These are phyloP conservation scores for Spencermartinsiella ligniputridi DNA, from an alignment of 1,139 yeast genomes.

Conservation along the genomic window DNA sequence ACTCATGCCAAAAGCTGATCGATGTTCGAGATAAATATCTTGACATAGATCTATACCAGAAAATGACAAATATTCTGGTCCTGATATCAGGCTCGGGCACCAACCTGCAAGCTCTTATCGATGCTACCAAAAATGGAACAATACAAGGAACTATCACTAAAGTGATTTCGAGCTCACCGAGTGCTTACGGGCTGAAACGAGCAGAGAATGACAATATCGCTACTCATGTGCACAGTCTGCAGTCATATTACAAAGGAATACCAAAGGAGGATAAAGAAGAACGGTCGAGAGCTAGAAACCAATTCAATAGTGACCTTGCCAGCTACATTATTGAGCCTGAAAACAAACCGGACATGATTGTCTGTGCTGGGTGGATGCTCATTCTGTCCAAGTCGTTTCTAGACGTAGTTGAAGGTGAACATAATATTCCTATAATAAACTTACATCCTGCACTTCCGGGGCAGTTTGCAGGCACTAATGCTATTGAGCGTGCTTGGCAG, in stretches of 20 bases:
- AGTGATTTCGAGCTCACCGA: slow-evolving; percentile 78
- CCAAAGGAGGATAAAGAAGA: slow-evolving; percentile 58
- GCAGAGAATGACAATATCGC: slow-evolving; percentile 68
- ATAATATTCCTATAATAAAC: slow-evolving; percentile 72
- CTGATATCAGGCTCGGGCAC: slow-evolving; percentile 94
- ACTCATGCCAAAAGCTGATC: too few species aligned
- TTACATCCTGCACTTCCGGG: slow-evolving; percentile 97
- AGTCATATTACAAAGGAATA: slow-evolving; percentile 67
- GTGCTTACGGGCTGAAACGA: slow-evolving; percentile 79
- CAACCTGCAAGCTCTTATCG: slow-evolving; percentile 87
- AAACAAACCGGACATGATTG: slow-evolving; percentile 70
- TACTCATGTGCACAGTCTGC: slow-evolving; percentile 64
- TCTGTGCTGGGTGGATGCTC: slow-evolving; percentile 98
- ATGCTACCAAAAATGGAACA: slow-evolving; percentile 49
- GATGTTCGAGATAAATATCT: too few species aligned
- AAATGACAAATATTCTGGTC: slow-evolving; percentile 50
- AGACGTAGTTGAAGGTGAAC: slow-evolving; percentile 53
- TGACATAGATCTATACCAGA: too few species aligned
- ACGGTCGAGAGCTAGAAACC: slow-evolving; percentile 58
- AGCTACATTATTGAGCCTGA: slow-evolving; percentile 46
- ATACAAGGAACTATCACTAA: slow-evolving; percentile 56
- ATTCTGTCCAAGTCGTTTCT: slow-evolving; percentile 77
- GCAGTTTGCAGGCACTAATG: slow-evolving; percentile 94
- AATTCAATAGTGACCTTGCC: slow-evolving; percentile 76
- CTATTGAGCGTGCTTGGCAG: slow-evolving; percentile 93